Evolutionary conservation across 805 yeast species (phyloP), one percentile per base, ranked within the genome.

Genomic region (Helenozyma baotianmanensis): DNA sequence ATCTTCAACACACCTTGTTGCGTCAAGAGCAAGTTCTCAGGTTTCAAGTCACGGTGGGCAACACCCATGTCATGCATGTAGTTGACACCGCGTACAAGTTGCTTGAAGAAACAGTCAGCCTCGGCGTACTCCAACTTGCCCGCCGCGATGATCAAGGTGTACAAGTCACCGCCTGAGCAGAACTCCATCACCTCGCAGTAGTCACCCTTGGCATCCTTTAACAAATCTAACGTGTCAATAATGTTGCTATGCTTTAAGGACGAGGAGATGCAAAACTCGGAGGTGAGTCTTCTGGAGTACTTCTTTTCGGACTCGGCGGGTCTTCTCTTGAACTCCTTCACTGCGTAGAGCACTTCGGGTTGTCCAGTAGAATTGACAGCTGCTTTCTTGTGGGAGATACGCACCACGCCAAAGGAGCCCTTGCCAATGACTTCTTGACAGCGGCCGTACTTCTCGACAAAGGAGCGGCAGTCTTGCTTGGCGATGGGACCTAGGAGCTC

Each of bases 391-490:
- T 89, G 97, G 6, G 95, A 74, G 4, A 92, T 76, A 40, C 96
- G 70, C 14, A 90, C 97, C 28, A 87, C 86, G 13, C 98, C 98
- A 64, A 84, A 90, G 0, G 96, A 80, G 14, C 97, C 97, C 32
- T 84, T 74, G 16, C 98, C 98, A 42, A 92, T 76, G 29, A 89
- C 85, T 56, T 90, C 97, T 59, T 87, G 96, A 56, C 97, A 90
- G 32, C 83, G 74, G 26, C 98, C 98, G 56, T 90, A 90, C 54
- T 89, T 84, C 47, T 88, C 89, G 7, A 78, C 82, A 56, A 90
- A 82, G 8, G 89, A 76, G 29, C 77, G 51, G 22, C 64, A 51
- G 48, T 69, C 76, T 35, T 53, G 53, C 35, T 46, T 43, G 9
- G 38, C 33, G 14, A 35, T 29, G 9, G 32, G 31, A 14, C 27